phyloP scores from a whole-genome alignment of 805 yeast species.

The Candida sithepensis region DNA sequence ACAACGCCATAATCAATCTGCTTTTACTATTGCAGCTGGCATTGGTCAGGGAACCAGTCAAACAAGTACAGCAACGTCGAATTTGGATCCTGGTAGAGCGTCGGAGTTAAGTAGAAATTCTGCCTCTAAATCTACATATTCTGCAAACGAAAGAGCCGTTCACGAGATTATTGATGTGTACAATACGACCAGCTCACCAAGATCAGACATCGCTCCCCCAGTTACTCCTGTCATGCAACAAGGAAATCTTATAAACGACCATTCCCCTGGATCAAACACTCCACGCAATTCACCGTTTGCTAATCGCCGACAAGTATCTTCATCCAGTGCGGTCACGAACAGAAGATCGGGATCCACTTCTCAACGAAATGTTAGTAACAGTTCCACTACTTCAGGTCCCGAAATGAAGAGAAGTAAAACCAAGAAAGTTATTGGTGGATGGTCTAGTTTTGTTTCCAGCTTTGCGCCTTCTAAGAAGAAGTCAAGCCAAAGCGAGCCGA shows the following conservation, averaged over 20 bases:
- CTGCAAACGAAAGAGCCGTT: slow-evolving; percentile 8
- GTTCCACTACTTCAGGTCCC: slow-evolving; percentile 11
- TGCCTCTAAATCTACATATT: neutral
- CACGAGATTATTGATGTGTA: slow-evolving; percentile 17
- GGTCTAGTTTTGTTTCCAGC: slow-evolving; percentile 39
- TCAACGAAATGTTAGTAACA: slow-evolving; percentile 11
- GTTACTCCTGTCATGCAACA: slow-evolving; percentile 6
- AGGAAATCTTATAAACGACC: neutral
- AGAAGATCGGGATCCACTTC: slow-evolving; percentile 8
- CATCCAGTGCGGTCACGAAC: slow-evolving; percentile 1
- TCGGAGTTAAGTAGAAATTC: neutral
- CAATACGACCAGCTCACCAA: slow-evolving; percentile 1
- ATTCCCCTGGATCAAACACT: neutral
- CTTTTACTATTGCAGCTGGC: too few relatives aligned
- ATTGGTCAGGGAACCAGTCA: neutral
- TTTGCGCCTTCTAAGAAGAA: slow-evolving; percentile 7
- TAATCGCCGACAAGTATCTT: neutral
- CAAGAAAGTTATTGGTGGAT: slow-evolving; percentile 54
- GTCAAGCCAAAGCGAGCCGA: slow-evolving; percentile 24
- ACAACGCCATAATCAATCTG: neutral
- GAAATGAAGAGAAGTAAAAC: slow-evolving; percentile 37
- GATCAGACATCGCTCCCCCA: neutral
- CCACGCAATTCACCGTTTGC: neutral
- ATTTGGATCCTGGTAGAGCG: neutral
- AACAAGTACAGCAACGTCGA: neutral